Conservation (phyloP, 169 alveolate genomes). For the Pseudocohnilembus persalinus region DNA sequence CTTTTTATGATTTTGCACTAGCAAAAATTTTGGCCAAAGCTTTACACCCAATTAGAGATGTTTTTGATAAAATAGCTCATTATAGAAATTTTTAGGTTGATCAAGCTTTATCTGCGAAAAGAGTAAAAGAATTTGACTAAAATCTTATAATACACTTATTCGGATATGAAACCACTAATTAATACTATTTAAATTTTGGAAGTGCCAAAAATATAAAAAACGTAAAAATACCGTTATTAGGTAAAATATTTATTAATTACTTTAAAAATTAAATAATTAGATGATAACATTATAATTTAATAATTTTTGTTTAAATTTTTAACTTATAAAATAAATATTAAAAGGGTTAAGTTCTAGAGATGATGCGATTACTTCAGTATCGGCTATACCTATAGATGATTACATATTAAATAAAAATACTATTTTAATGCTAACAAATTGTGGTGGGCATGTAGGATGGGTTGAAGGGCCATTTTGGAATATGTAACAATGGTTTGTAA, state of each 20-base stretch:
- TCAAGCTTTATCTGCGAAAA: not conserved
- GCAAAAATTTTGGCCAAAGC: not conserved
- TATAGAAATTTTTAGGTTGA: not conserved
- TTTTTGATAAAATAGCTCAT: not conserved
- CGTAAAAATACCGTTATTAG: not conserved
- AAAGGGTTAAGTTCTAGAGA: not conserved
- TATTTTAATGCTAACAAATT: not conserved
- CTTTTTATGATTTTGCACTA: not conserved
- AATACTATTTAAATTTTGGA: not conserved
- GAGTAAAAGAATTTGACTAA: not conserved
- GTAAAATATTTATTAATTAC: not conserved
- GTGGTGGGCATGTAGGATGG: not conserved
- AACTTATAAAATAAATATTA: too few species aligned
- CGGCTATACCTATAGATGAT: not conserved
- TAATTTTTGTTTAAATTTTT: too few species aligned
- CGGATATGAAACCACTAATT: not conserved
- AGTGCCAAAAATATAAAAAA: not conserved
- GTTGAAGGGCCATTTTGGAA: not conserved
- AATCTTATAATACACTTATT: not conserved
- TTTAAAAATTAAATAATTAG: not conserved
- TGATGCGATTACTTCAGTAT: not conserved
- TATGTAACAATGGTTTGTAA: not conserved
- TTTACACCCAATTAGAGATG: not conserved
- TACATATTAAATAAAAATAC: too few species aligned
- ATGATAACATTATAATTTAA: too few species aligned